Base-by-base conservation (phyloP, 2,329 filamentous ascomycete genomes). In the Colletotrichum tofieldiae region DNA sequence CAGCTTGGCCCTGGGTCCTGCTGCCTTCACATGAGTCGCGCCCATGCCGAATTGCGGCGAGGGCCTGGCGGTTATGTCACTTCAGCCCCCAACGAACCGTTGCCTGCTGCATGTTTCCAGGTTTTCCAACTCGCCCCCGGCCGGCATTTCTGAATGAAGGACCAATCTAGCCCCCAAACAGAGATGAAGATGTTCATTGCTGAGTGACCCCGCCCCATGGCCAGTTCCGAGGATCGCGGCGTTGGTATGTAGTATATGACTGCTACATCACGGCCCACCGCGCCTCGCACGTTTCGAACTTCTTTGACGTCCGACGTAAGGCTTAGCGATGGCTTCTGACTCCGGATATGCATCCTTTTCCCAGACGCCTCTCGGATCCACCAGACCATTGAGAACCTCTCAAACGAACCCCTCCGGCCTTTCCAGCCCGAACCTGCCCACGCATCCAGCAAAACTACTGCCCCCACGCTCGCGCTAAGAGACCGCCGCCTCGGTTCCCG, bases 1-100 rank as follows among this genome's bases (percentile, higher is more conserved):
- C 45, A 41, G 56, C 63, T 67, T 59, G 55, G 37, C 47, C 32
- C 37, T 35, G 47, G 18, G 35, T 45, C 32, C 43, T 59, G 61
- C 45, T 26, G 23, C 47, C 54, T 56, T 52, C 23, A 67, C 69
- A 69, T 62, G 69, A 69, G 58, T 72, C 65, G 65, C 32, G 52
- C 32, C 45, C 69, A 52, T 63, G 65, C 65, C 52, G 54, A 58
- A 63, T 47, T 63, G 51, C 58, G 45, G 65, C 59, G 54, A 69
- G 23, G 16, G 4, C 26, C 47, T 37, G 37, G 41, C 55, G 29
- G 39, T 29, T 69, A 64, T 69, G 70, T 69, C 70, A 72, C 59
- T 65, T 69, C 39, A 49, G 59, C 59, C 69, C 59, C 52, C 65
- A 67, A 69, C 35, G 45, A 64, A 60, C 70, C 65, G 52, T 51